Base-by-base conservation (phyloP, 2,329 filamentous ascomycete species). In the Penicillium sp. region DNA sequence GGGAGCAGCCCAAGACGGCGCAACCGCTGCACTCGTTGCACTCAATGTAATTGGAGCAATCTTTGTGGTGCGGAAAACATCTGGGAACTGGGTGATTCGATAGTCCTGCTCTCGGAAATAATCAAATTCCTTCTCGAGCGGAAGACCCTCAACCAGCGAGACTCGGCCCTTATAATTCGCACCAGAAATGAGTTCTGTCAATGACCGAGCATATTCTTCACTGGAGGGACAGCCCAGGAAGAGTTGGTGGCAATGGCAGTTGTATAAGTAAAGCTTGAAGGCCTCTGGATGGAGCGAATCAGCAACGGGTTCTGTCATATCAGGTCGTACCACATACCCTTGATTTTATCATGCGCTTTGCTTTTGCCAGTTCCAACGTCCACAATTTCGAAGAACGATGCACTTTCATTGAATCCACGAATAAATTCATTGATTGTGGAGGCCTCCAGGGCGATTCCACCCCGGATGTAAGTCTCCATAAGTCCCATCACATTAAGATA, bases 191-290 rank as follows among this genome's bases (percentile, higher is more conserved):
- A 77, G 77, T 33, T 81, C 75, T 64, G 83, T 78, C 11, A 87
- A 71, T 35, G 81, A 70, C 11, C 75, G 74, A 25, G 78, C 78
- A 67, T 84, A 86, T 22, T 80, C 77, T 53, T 78, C 79, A 69
- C 83, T 81, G 56, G 82, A 80, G 14, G 81, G 82, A 67, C 83
- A 84, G 9, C 83, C 84, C 35, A 87, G 75, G 46, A 86, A 73
- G 50, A 87, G 79, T 53, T 84, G 82, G 50, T 82, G 82, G 65
- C 84, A 87, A 61, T 84, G 83, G 59, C 78, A 80, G 62, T 85
- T 80, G 68, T 80, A 75, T 48, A 84, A 71, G 67, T 81, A 78
- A 45, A 83, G 68, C 61, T 81, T 80, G 69, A 86, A 80, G 26
- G 74, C 73, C 60, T 82, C 82, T 84, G 59, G 25, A 16, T 17